Evolutionary conservation across 148 eudicot genomes (phyloP), one percentile per base, ranked within the genome.

Genomic region (Tetragonia tetragonoides): DNA sequence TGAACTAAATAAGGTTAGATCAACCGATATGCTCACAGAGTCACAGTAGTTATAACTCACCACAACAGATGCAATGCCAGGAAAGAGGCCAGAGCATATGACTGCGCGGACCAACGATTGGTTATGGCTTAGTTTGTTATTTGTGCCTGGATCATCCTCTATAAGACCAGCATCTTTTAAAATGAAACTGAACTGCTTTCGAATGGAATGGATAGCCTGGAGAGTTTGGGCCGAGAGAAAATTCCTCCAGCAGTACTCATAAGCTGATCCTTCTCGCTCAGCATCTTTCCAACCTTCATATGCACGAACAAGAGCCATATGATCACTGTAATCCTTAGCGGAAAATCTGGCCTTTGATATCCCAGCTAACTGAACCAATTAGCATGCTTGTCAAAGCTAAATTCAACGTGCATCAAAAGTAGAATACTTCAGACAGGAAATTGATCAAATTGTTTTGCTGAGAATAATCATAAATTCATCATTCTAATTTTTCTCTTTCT

Each of bases 221-320:
- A 96, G 98, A 67, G 99, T 96, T 83, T 96, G 99, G 69, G 96
- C 86, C 66, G 99, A 96, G 75, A 96, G 95, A 74, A 96, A 96
- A 82, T 93, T 96, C 83, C 98, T 93, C 99, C 99, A 96, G 86
- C 99, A 96, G 69, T 87, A 96, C 81, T 96, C 99, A 62, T 96
- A 96, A n/a, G 97, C 93, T 15, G 99, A 90, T 80, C 99, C 99
- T 87, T 91, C 99, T 84, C 97, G 87, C 60, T 96, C 97, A 24
- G 99, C 98, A 78, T 96, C 99, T 84, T 93, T 96, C 99, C 99
- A 96, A 82, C 99, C 99, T 89, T 96, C 99, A 85, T 91, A 96
- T 74, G 99, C 99, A 85, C 99, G 99, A 62, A 96, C 99, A 84
- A 96, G 98, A 75, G 99, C 99, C 99, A 96, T 96, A 79, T 96